These are phyloP conservation scores for Phytophthora nicotianae DNA, from an alignment of 352 stramenopile genomes.

Conservation along the genomic window DNA sequence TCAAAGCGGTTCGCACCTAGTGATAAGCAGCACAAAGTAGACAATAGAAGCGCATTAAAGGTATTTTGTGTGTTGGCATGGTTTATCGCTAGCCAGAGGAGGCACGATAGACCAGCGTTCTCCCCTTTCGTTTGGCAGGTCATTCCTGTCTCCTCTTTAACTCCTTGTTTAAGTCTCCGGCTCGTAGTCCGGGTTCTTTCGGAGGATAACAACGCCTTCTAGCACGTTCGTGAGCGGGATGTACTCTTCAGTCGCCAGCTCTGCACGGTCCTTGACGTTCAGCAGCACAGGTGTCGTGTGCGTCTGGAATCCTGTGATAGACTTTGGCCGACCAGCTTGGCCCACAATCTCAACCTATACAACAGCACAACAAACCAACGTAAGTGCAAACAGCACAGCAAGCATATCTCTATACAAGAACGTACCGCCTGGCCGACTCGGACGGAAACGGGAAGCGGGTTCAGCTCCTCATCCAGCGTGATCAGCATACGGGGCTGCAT, in stretches of 20 bases:
- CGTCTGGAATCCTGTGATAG: constrained; percentile 99
- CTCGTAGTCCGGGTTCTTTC: constrained; percentile 96
- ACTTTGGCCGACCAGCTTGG: constrained; percentile 98
- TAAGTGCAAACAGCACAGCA: constrained; percentile 23
- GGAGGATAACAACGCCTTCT: constrained; percentile 98
- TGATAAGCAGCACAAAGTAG: no score
- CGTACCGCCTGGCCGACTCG: constrained; percentile 97
- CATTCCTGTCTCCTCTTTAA: constrained; percentile 15
- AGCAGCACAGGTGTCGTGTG: constrained; percentile 99
- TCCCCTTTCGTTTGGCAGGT: constrained; percentile 19
- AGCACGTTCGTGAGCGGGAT: constrained; percentile 95
- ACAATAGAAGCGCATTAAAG: constrained; percentile 26
- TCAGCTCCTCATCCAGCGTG: constrained; percentile 96
- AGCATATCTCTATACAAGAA: constrained; percentile 21
- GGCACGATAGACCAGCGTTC: constrained; percentile 9
- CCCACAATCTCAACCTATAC: constrained; percentile 97
- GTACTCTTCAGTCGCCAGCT: constrained; percentile 98
- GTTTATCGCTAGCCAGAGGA: constrained; percentile 35
- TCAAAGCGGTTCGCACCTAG: neutral
- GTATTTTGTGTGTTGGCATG: constrained; percentile 42
- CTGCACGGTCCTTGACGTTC: constrained; percentile 96
- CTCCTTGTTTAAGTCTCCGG: constrained; percentile 66
- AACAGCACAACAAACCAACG: constrained; percentile 7
- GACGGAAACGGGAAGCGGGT: constrained; percentile 96
- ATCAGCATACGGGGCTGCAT: constrained; percentile 99